phyloP scores from a whole-genome alignment of 1,284 basidiomycete genomes.

The Rugosomyces carneus region DNA sequence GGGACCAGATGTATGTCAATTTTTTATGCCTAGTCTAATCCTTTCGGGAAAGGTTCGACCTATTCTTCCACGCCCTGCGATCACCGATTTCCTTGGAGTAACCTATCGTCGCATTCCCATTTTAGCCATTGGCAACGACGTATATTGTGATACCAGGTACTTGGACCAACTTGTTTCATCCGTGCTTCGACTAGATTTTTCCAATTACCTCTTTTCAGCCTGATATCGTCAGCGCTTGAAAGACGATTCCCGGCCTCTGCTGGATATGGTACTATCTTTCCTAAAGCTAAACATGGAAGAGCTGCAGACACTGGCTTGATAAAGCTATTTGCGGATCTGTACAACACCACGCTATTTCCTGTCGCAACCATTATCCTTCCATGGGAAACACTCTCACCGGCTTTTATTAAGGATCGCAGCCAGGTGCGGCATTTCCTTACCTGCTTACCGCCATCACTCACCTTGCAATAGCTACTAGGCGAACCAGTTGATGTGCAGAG shows the following conservation, averaged over 20 bases:
- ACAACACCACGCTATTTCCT: conserved; percentile 40
- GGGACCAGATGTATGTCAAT: not conserved
- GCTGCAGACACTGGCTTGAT: conserved; percentile 39
- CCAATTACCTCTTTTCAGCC: conserved; percentile 23
- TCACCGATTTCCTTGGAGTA: conserved; percentile 44
- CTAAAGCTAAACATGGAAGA: conserved; percentile 33
- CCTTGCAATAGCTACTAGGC: conserved; percentile 16
- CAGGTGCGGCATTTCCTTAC: conserved; percentile 25
- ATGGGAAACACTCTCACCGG: conserved; percentile 40
- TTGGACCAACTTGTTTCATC: no score
- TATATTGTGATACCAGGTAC: conserved; percentile 46
- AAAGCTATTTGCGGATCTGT: conserved; percentile 41
- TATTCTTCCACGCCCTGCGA: conserved; percentile 48
- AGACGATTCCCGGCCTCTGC: conserved; percentile 40
- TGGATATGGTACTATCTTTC: conserved; percentile 45
- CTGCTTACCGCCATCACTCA: not conserved
- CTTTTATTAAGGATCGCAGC: conserved; percentile 46
- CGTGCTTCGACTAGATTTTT: no score
- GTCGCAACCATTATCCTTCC: conserved; percentile 34
- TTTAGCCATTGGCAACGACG: conserved; percentile 51
- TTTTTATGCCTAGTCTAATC: not conserved
- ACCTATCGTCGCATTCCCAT: conserved; percentile 50
- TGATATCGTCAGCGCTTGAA: conserved; percentile 42
- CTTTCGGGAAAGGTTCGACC: conserved; percentile 35
- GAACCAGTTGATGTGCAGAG: conserved; percentile 30